phyloP scores from a whole-genome alignment of 805 yeast genomes.

The Yarrowia hollandica region DNA sequence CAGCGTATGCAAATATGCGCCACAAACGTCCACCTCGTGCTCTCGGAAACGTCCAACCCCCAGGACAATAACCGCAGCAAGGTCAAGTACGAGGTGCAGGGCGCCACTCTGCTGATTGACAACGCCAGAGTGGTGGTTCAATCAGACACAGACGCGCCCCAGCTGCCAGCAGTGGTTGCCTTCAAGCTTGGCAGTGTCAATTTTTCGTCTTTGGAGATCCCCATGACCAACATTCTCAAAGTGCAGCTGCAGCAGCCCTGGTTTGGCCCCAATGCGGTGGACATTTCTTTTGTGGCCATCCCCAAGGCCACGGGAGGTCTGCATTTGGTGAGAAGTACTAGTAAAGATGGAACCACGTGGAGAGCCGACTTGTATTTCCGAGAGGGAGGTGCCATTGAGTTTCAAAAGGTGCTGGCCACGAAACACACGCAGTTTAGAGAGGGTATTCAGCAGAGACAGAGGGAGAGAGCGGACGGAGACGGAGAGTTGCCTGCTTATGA shows the following conservation, averaged over 20 bases:
- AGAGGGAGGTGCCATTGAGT: slow-evolving; percentile 25
- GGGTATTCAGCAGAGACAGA: slow-evolving; percentile 10
- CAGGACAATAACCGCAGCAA: not conserved
- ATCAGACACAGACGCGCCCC: not conserved
- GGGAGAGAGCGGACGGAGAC: not conserved
- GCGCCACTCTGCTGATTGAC: not conserved
- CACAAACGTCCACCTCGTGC: not conserved
- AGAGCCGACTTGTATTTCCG: not conserved
- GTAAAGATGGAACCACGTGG: slow-evolving; percentile 25
- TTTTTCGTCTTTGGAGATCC: slow-evolving; percentile 35
- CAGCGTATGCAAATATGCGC: not conserved
- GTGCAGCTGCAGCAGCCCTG: slow-evolving; percentile 41
- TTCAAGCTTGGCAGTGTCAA: slow-evolving; percentile 19
- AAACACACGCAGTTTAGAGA: not conserved
- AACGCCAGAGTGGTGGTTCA: not conserved
- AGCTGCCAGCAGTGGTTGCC: slow-evolving; percentile 13
- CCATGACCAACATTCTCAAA: slow-evolving; percentile 34
- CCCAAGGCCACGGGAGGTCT: slow-evolving; percentile 3
- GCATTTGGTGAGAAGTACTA: not conserved
- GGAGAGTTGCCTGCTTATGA: slow-evolving; percentile 2
- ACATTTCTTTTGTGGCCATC: slow-evolving; percentile 17
- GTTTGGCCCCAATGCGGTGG: slow-evolving; percentile 41
- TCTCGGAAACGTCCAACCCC: slow-evolving; percentile 15
- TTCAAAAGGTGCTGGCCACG: slow-evolving; percentile 7
- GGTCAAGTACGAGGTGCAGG: not conserved